These are phyloP conservation scores for Thalassiosira tumida DNA, from an alignment of 352 stramenopile genomes.

Conservation along the genomic window DNA sequence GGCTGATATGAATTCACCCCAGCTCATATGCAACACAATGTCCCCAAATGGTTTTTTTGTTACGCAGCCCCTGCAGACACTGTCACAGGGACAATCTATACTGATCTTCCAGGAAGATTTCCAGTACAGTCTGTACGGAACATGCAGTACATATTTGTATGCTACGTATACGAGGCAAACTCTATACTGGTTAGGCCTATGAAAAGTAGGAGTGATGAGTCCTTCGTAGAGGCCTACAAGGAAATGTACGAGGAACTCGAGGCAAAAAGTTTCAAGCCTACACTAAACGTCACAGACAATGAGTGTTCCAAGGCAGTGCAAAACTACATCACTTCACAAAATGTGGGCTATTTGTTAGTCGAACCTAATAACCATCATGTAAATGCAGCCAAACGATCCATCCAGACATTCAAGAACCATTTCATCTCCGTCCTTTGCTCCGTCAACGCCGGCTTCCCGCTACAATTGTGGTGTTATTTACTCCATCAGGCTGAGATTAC, in stretches of 20 bases:
- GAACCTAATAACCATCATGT: slow-evolving; percentile 49
- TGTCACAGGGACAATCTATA: background rate
- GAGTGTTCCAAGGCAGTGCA: slow-evolving; percentile 48
- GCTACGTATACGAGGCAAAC: background rate
- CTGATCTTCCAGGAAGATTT: background rate
- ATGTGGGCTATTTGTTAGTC: slow-evolving; percentile 61
- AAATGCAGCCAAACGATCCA: slow-evolving; percentile 74
- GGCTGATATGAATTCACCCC: too few relatives aligned
- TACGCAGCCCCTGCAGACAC: too few relatives aligned
- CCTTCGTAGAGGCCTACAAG: background rate
- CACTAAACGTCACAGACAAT: slow-evolving; percentile 80
- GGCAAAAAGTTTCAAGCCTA: slow-evolving; percentile 30
- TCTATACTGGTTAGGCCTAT: background rate
- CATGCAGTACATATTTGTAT: slow-evolving; percentile 3
- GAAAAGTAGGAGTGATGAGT: background rate
- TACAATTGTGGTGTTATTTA: slow-evolving; percentile 68
- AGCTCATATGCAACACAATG: too few relatives aligned
- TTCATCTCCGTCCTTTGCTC: slow-evolving; percentile 68
- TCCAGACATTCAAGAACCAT: slow-evolving; percentile 82
- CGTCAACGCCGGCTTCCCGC: slow-evolving; percentile 48
- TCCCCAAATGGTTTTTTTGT: too few relatives aligned
- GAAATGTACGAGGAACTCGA: slow-evolving; percentile 15
- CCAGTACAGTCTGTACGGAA: background rate
- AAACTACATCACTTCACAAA: slow-evolving; percentile 44
- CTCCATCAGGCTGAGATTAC: slow-evolving; percentile 72